Evolutionary conservation across 1,139 yeast species (phyloP).

Genomic region (Zygosaccharomyces pseudobailii): DNA sequence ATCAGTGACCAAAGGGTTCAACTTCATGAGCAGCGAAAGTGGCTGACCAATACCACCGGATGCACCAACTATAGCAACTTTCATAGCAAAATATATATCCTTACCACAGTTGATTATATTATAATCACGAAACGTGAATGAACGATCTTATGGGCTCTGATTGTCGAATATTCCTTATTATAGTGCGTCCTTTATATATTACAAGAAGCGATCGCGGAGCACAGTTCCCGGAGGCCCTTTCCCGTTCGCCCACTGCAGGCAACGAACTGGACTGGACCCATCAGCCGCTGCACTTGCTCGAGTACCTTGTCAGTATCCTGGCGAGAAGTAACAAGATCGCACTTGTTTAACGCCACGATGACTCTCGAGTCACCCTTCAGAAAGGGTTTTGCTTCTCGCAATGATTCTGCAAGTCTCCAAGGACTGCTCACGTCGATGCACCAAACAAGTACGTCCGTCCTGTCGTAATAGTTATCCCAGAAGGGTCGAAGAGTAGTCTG

Average conservation of each 20-base stretch:
- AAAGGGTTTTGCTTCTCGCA: conserved; percentile 51
- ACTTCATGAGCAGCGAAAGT: conserved; percentile 57
- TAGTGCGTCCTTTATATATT: background rate
- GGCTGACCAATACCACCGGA: conserved; percentile 84
- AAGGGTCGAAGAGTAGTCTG: conserved; percentile 72
- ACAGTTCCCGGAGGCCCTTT: conserved; percentile 2
- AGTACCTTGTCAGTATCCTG: background rate
- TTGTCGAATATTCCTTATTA: too few species aligned
- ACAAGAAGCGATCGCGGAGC: conserved; percentile 4
- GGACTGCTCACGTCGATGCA: conserved; percentile 71
- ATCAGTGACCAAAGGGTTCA: conserved; percentile 50
- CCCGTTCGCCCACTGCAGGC: conserved; percentile 8
- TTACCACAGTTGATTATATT: too few species aligned
- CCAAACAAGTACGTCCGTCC: conserved; percentile 83
- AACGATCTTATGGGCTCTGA: too few species aligned
- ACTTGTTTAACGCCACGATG: conserved; percentile 53
- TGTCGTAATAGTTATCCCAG: conserved; percentile 89
- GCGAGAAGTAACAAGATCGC: conserved; percentile 40
- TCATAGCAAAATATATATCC: conserved; percentile 33
- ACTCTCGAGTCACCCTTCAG: conserved; percentile 63
- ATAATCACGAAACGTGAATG: too few species aligned
- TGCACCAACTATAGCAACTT: conserved; percentile 73
- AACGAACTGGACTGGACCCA: conserved; percentile 3
- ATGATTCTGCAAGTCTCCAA: conserved; percentile 62
- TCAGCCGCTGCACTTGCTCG: background rate